Evolutionary conservation across 179 eudicot species (phyloP).

Genomic region (Actinidia arguta): DNA sequence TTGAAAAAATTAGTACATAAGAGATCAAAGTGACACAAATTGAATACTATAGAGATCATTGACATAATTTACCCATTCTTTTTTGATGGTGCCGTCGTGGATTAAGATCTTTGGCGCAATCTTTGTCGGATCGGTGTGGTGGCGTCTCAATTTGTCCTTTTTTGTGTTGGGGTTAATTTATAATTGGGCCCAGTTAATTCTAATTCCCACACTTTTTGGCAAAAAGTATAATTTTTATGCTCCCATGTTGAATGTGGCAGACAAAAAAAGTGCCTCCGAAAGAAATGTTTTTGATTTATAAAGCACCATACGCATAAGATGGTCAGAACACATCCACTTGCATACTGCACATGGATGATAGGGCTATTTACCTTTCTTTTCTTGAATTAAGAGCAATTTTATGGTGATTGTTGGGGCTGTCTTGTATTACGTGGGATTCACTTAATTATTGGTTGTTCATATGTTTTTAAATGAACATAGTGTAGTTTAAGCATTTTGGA

Average conservation of each 20-base stretch:
- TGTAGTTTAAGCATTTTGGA: too few relatives aligned
- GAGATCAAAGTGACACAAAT: too few relatives aligned
- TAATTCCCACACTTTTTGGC: background rate
- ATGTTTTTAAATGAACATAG: too few relatives aligned
- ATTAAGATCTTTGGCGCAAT: conserved; percentile 15
- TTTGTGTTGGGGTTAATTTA: background rate
- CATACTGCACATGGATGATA: conserved; percentile 16
- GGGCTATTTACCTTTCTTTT: too few relatives aligned
- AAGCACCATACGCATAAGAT: background rate
- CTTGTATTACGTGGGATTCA: too few relatives aligned
- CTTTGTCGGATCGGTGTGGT: conserved; percentile 27
- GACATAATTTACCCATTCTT: background rate
- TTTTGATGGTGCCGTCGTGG: background rate
- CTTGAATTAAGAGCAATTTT: too few relatives aligned
- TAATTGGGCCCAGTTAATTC: background rate
- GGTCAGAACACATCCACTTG: background rate
- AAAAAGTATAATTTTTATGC: background rate
- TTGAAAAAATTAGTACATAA: too few relatives aligned
- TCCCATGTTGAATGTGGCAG: conserved; percentile 20
- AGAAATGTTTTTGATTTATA: background rate
- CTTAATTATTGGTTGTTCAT: too few relatives aligned
- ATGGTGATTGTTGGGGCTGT: too few relatives aligned
- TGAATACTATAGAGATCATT: too few relatives aligned
- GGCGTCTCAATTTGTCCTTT: conserved; percentile 32
- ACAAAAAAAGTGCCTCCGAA: conserved; percentile 13